A percentile compares a stretch with the other conserved stretches of the same genome.
Evolutionary conservation across 2,329 filamentous ascomycete species (phyloP).

Genomic region (Drechslera avenae): DNA sequence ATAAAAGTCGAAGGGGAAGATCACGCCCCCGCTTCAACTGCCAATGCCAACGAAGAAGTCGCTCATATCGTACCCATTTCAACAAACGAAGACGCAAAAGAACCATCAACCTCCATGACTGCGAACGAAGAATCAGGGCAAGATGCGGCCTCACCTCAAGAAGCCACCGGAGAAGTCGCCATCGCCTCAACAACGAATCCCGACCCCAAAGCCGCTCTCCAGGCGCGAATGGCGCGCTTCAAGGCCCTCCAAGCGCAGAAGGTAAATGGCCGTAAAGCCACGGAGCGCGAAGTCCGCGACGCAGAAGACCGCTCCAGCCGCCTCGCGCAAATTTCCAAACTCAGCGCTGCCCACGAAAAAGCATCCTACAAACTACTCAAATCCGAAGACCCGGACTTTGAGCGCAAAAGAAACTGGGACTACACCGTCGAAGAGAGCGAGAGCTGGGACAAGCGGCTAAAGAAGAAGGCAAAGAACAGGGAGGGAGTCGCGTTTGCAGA

Average conservation of each 20-base stretch:
- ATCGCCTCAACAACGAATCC: conserved; percentile 6
- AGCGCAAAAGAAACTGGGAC: conserved; percentile 97
- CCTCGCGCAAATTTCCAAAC: conserved; percentile 67
- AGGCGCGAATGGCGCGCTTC: conserved; percentile 69
- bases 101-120: conserved; percentile 7
- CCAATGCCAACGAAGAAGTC: background rate
- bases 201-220: conserved; percentile 41
- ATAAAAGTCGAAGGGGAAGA: conserved; percentile 15
- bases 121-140: conserved; percentile 11
- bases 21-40: background rate
- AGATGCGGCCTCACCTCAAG: conserved; percentile 2
- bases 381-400: conserved; percentile 91
- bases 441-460: conserved; percentile 87
- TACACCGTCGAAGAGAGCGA: conserved; percentile 97
- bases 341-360: conserved; percentile 85
- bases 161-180: conserved; percentile 5
- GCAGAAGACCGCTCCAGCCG: conserved; percentile 38
- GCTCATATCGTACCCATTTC: background rate
- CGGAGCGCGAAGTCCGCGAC: conserved; percentile 52
- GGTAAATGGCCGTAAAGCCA: conserved; percentile 64
- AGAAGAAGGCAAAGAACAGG: conserved; percentile 79
- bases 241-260: conserved; percentile 80
- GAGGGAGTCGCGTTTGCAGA: conserved; percentile 91
- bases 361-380: conserved; percentile 93
- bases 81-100: conserved; percentile 5